Conservation (phyloP, 345 rosid species). For the Camelina sativa region DNA sequence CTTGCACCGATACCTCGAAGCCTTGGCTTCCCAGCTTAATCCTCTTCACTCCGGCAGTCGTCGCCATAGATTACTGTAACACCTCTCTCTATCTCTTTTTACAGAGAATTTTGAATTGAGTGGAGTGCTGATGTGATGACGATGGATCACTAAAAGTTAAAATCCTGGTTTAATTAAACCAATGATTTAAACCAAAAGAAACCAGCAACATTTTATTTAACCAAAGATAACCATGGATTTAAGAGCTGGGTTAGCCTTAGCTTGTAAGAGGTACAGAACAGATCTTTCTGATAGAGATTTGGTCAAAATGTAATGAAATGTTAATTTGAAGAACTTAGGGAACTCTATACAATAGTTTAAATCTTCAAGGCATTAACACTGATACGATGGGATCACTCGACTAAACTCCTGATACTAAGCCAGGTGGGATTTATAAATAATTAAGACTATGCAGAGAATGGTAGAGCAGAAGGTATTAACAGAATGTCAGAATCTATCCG, state of each 20-base stretch:
- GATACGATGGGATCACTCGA: conserved; percentile 20
- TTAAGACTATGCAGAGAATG: conserved; percentile 22
- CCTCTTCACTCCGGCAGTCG: not conserved
- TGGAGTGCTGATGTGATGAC: not conserved
- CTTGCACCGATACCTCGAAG: conserved; percentile 44
- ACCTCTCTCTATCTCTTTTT: not conserved
- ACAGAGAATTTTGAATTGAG: not conserved
- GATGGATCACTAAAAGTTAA: not conserved
- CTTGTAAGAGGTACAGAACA: not conserved
- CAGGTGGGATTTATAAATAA: not conserved
- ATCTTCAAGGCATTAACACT: not conserved
- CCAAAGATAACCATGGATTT: too few species aligned
- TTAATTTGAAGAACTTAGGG: not conserved
- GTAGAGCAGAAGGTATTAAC: conserved; percentile 7
- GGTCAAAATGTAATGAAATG: not conserved
- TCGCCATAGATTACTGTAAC: conserved; percentile 7
- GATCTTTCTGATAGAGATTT: not conserved
- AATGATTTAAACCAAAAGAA: too few species aligned
- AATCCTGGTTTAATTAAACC: not conserved
- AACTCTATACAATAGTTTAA: conserved; percentile 5
- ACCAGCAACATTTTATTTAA: too few species aligned
- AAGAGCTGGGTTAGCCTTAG: too few species aligned
- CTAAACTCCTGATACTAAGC: conserved; percentile 2
- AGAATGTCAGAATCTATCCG: conserved; percentile 37
- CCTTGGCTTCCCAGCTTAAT: conserved; percentile 34